Percentiles rank a stretch among this genome's conserved stretches.
These are phyloP conservation scores for Rhodotorula sp. DNA, from an alignment of 1,284 basidiomycete genomes.

Conservation along the genomic window DNA sequence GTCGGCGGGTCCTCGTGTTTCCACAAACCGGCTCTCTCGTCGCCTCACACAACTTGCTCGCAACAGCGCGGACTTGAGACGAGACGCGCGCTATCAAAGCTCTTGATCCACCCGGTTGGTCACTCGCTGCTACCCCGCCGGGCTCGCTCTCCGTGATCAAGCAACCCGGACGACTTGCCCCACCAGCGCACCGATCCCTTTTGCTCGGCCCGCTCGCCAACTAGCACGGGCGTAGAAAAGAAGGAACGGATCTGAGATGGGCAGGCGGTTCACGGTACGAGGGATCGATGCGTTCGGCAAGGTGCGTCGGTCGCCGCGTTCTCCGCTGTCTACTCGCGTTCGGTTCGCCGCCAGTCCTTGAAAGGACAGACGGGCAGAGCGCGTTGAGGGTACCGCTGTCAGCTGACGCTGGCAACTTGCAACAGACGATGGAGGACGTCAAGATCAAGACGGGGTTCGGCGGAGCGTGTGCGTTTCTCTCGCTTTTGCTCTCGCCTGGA, in stretches of 20 bases:
- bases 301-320: slow-evolving; percentile 56
- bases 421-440: slow-evolving; percentile 94
- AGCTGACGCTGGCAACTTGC: slow-evolving; percentile 1
- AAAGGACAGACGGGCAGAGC: too few relatives aligned
- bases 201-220: not conserved
- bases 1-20: not conserved
- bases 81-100: too few relatives aligned
- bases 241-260: slow-evolving; percentile 14
- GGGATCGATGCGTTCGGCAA: slow-evolving; percentile 95
- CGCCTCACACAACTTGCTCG: too few relatives aligned
- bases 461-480: slow-evolving; percentile 38
- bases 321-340: not conserved
- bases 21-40: not conserved
- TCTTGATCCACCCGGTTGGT: not conserved
- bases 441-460: slow-evolving; percentile 77
- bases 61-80: too few relatives aligned
- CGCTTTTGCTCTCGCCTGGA: not conserved
- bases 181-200: not conserved
- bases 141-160: not conserved
- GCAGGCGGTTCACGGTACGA: slow-evolving; percentile 41
- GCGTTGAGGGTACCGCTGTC: slow-evolving; percentile 3
- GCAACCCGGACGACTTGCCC: not conserved
- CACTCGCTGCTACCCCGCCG: not conserved
- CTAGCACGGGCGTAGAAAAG: too few relatives aligned
- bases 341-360: not conserved